Evolutionary conservation across 2,329 filamentous ascomycete species (phyloP), one percentile per base, ranked within the genome.

Genomic region (Chaetomium olivaceum): DNA sequence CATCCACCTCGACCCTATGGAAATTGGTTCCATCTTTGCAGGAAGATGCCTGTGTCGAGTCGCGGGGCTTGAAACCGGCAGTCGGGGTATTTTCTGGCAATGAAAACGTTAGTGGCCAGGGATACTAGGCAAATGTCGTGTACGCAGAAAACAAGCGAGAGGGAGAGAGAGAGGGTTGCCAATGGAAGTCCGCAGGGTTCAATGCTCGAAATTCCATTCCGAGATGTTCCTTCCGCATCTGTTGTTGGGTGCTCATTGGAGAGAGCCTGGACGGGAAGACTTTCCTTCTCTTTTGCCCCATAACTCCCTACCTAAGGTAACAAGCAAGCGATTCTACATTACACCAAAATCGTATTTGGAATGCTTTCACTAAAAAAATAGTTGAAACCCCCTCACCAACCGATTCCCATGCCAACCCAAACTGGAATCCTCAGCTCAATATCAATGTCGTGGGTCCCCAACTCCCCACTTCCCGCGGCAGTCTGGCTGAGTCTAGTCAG

Each of bases 1-100:
- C n/a, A 12, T 62, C 60, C 50, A 60, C 48, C 54, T 66, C 60
- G 64, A 70, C 67, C 67, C 63, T 68, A 67, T 52, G 39, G 58
- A 70, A 64, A 69, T 69, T 69, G 52, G 33, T 48, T 43, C 25
- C 36, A 39, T 36, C 27, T 21, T 48, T 58, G 31, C 31, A 52
- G 33, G 14, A 56, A n/a, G 29, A 62, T 25, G 46, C 46, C 36
- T 46, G 23, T 21, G 25, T 52, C 61, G 29, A 39, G 27, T 39
- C 11, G 11, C 29, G 21, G 39, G 6, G n/a, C n/a, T n/a, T 63
- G 52, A 21, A 46, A 59, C 23, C 46, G 52, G 23, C 16, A 27
- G 54, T 33, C 12, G 11, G 2, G 31, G 23, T 31, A n/a, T 14
- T 54, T 19, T 8, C n/a, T 23, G 46, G 39, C 23, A 48, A 48